Base-by-base conservation (phyloP, 495 filamentous ascomycete genomes). In the Talaromyces stipitatus region DNA sequence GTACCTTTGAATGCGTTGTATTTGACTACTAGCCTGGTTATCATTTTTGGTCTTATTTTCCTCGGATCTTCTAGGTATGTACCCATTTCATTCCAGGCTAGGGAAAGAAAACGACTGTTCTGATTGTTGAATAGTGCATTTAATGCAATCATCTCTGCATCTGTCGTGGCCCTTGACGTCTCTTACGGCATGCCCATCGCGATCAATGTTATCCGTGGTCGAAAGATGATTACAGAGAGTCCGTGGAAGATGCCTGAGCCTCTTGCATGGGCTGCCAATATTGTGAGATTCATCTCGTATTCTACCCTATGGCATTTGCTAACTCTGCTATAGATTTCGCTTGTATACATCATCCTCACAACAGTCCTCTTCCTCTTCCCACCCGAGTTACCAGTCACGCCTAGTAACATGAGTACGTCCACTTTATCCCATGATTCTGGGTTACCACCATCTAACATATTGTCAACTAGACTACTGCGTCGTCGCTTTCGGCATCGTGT, bases 351-450 rank as follows among this genome's bases (percentile, higher is more conserved):
- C 22, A 66, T 79, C 22, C 65, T 89, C 5, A 90, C 86, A 1
- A 90, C 86, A 0, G 81, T 90, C 7, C 74, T 92, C 0, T 92
- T 91, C 66, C 76, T 90, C 14, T 88, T 92, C 69, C 88, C 88
- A 3, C 87, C 88, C 0, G 75, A 72, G 3, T 59, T 88, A 2
- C 86, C 85, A 2, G 83, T 83, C 0, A 85, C 82, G 0, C 82
- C 78, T 7, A 82, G 75, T 58, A 90, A 82, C 69, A 90, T 92
- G 87, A 91, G 79, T 82, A 75, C 63, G 77, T 64, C 58, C 36
- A 8, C 52, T 32, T 24, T 29, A 9, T 20, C n/a, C 16, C 24
- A 14, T 48, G 0, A 2, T 5, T 33, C 3, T 20, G n/a, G n/a
- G n/a, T n/a, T 55, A 3, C 7, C 18, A 7, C 41, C 11, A 27